Evolutionary conservation across 768 basidiomycete genomes (phyloP).

Genomic region (Gymnopilus junonius): DNA sequence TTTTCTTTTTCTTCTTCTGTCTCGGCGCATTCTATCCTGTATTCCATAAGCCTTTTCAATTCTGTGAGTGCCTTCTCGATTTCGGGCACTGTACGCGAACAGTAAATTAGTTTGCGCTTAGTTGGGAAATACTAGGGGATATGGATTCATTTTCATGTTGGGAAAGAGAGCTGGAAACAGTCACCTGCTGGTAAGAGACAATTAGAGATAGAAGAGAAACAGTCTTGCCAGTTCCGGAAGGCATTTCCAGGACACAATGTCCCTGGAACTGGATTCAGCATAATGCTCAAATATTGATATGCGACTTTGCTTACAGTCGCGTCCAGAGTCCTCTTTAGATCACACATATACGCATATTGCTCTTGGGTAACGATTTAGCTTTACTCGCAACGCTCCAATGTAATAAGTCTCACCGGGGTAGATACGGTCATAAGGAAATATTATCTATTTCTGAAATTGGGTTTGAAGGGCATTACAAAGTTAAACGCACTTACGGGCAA

Average conservation of each 20-base stretch:
- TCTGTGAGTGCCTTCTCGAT: conserved; percentile 98
- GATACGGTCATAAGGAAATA: conserved; percentile 94
- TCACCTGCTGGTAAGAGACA: conserved; percentile 96
- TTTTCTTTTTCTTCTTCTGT: conserved; percentile 75
- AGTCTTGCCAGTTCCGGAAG: conserved; percentile 98
- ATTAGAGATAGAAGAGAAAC: conserved; percentile 95
- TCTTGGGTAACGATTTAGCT: conserved; percentile 51
- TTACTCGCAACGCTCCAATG: conserved; percentile 10
- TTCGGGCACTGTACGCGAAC: conserved; percentile 98
- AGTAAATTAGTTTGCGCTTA: conserved; percentile 94
- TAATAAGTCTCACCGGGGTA: conserved; percentile 75
- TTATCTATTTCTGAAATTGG: conserved; percentile 53
- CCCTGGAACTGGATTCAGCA: conserved; percentile 56
- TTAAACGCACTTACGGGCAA: conserved; percentile 58
- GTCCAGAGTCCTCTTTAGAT: conserved; percentile 95
- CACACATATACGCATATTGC: conserved; percentile 99
- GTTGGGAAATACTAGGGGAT: conserved; percentile 82
- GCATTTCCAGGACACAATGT: conserved; percentile 99
- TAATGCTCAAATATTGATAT: background rate
- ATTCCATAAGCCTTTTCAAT: conserved; percentile 90
- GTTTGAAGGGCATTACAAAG: conserved; percentile 1
- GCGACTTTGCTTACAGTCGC: conserved; percentile 65
- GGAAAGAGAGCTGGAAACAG: background rate
- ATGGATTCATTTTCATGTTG: conserved; percentile 5
- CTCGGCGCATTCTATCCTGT: conserved; percentile 75